phyloP scores from a whole-genome alignment of 2,329 filamentous ascomycete species.

The Bipolaris sorokiniana region DNA sequence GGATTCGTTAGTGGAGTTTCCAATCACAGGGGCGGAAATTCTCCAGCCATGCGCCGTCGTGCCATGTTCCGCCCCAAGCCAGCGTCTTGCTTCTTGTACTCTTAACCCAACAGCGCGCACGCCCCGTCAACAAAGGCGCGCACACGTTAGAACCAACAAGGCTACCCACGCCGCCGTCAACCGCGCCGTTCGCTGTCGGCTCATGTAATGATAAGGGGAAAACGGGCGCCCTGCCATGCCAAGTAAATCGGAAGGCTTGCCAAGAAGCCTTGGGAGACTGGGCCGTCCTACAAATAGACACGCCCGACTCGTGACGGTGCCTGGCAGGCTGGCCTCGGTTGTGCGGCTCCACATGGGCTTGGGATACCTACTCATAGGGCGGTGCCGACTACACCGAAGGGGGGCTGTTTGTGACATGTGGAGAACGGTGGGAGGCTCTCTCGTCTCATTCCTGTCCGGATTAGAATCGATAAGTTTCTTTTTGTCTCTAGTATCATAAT shows the following conservation, averaged over 20 bases:
- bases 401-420: not conserved
- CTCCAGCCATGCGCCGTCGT: not conserved
- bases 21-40: not conserved
- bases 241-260: constrained; percentile 5
- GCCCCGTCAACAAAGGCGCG: not conserved
- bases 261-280: constrained; percentile 2
- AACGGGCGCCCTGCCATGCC: not conserved
- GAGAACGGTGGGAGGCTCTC: not conserved
- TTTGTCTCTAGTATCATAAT: not conserved
- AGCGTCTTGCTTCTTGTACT: not conserved
- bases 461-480: not conserved
- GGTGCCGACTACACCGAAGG: not conserved
- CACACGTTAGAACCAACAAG: not conserved
- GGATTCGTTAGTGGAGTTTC: not conserved
- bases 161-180: too few relatives aligned
- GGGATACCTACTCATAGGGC: not conserved
- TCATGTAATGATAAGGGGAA: constrained; percentile 6
- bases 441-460: too few relatives aligned
- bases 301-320: not conserved
- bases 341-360: not conserved
- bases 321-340: not conserved
- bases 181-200: not conserved
- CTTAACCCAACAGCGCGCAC: not conserved
- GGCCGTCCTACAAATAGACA: constrained; percentile 9
- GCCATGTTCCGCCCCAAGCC: not conserved